These are phyloP conservation scores for Forsythia viridissima DNA, from an alignment of 257 asterid species.

Conservation along the genomic window DNA sequence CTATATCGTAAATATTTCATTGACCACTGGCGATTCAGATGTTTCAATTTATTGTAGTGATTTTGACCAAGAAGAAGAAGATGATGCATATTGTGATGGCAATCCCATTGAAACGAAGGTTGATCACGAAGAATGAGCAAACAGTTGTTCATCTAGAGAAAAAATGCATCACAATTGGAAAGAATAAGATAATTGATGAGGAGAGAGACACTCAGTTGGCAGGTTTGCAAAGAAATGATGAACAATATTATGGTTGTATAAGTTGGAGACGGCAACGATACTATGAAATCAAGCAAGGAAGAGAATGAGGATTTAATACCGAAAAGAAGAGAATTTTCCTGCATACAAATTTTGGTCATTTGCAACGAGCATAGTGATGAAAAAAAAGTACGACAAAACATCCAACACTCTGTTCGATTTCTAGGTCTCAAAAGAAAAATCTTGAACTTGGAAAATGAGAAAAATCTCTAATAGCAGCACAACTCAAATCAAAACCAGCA, in stretches of 20 bases:
- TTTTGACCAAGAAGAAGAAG: background rate
- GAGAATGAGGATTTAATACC: no score
- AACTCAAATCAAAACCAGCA: no score
- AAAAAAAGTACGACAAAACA: no score
- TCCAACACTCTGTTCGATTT: no score
- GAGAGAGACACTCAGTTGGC: slow-evolving; percentile 7
- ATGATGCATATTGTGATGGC: background rate
- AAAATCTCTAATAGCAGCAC: no score
- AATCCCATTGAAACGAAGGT: no score
- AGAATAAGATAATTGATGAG: background rate
- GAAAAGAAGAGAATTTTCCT: no score
- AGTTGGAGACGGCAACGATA: background rate
- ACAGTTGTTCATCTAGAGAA: slow-evolving; percentile 2
- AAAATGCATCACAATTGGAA: background rate
- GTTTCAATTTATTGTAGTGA: no score
- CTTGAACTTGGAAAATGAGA: background rate
- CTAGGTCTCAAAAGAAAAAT: background rate
- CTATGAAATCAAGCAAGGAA: no score
- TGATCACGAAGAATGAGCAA: background rate
- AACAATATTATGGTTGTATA: background rate
- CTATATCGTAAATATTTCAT: slow-evolving; percentile 10
- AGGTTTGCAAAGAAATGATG: background rate
- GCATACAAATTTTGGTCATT: no score
- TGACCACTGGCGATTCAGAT: no score
- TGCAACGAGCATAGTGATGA: background rate